phyloP scores from a whole-genome alignment of 169 alveolate species.

The Theileria sp. region DNA sequence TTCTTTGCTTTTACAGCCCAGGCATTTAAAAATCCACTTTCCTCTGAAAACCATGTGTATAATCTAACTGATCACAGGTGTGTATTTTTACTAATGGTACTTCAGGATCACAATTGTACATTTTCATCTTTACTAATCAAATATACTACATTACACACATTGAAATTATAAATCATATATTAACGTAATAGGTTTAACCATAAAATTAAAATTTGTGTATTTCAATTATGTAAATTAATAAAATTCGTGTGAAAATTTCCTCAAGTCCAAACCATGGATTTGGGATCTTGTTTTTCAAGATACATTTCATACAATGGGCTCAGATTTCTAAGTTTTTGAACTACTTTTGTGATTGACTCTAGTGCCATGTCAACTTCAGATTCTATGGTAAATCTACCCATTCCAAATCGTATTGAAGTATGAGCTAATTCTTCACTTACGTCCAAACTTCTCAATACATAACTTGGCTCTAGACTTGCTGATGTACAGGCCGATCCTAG shows the following conservation, averaged over 20 bases:
- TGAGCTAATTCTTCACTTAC: constrained; percentile 96
- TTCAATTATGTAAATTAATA: too few relatives aligned
- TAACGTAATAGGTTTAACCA: too few relatives aligned
- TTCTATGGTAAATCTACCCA: constrained; percentile 95
- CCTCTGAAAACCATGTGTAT: neutral
- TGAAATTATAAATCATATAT: too few relatives aligned
- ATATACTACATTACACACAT: neutral
- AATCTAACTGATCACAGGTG: constrained; percentile 1
- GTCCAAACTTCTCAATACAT: constrained; percentile 94
- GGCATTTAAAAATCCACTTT: constrained; percentile 13
- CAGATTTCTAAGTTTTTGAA: constrained; percentile 80
- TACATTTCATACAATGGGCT: constrained; percentile 91
- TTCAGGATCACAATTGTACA: constrained; percentile 15
- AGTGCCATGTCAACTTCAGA: constrained; percentile 88
- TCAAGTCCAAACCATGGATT: constrained; percentile 60
- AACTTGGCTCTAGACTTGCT: constrained; percentile 86
- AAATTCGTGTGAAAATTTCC: neutral
- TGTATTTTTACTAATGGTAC: constrained; percentile 14
- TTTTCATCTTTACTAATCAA: neutral
- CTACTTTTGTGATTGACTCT: constrained; percentile 78
- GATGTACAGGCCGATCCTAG: constrained; percentile 91
- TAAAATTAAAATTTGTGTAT: neutral
- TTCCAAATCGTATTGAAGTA: constrained; percentile 95
- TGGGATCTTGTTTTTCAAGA: constrained; percentile 65
- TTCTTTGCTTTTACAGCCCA: constrained; percentile 22